Conservation (phyloP, 495 filamentous ascomycete species). For the Penicillium arizonense region DNA sequence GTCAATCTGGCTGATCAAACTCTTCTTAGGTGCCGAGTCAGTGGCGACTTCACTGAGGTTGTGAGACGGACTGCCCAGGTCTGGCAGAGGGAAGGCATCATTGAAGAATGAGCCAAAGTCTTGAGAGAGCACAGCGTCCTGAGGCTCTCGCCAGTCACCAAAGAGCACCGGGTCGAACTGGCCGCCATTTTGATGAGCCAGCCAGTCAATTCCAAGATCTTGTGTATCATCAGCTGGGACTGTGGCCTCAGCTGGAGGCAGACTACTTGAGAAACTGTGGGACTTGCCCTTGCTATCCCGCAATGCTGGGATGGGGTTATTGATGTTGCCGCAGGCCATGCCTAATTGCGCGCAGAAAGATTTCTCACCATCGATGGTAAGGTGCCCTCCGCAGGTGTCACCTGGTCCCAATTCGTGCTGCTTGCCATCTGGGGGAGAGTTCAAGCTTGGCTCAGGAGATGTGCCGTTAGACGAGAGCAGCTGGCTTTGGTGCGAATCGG, state of each 20-base stretch:
- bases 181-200: constrained; percentile 81
- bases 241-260: constrained; percentile 17
- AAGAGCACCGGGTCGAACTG: constrained; percentile 92
- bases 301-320: constrained; percentile 61
- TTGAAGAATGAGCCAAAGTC: constrained; percentile 81
- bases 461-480: constrained; percentile 80
- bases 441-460: constrained; percentile 65
- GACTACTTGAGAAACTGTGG: constrained; percentile 29
- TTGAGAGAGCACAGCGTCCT: constrained; percentile 67
- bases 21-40: constrained; percentile 56
- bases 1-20: constrained; percentile 73
- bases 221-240: constrained; percentile 25
- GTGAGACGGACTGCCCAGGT: constrained; percentile 74
- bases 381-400: constrained; percentile 23
- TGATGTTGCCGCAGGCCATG: constrained; percentile 70
- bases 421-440: constrained; percentile 58
- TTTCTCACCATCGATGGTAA: constrained; percentile 53
- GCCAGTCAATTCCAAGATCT: constrained; percentile 61
- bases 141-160: constrained; percentile 88
- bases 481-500: constrained; percentile 58
- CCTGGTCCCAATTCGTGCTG: constrained; percentile 43
- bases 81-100: constrained; percentile 77
- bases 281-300: constrained; percentile 26
- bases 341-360: constrained; percentile 68
- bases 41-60: constrained; percentile 50